Conservation (phyloP, 441 rosid species). For the Gossypium laxum region DNA sequence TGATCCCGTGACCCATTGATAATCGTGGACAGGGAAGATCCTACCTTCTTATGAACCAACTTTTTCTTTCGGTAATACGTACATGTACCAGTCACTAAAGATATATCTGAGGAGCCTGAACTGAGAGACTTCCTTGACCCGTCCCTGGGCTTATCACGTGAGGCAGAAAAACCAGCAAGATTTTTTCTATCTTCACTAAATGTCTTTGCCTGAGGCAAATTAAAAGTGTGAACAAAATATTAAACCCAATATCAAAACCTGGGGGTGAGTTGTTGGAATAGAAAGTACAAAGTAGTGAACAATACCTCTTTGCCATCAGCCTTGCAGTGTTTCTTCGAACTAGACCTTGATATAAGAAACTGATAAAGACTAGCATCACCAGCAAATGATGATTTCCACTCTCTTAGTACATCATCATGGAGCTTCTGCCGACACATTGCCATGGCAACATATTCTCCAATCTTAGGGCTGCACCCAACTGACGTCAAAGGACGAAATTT, state of each 20-base stretch:
- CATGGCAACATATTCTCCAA: constrained; percentile 47
- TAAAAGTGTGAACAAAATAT: constrained; percentile 8
- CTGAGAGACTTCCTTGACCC: constrained; percentile 20
- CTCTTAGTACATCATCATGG: constrained; percentile 52
- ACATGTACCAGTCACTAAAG: constrained; percentile 31
- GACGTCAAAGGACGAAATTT: constrained; percentile 37
- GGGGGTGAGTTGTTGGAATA: not conserved
- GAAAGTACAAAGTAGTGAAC: not conserved
- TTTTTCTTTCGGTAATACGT: constrained; percentile 49
- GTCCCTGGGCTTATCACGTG: constrained; percentile 18
- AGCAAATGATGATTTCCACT: constrained; percentile 49
- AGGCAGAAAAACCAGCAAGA: constrained; percentile 8
- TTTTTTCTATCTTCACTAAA: constrained; percentile 15
- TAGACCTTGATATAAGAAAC: constrained; percentile 30
- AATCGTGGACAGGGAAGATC: constrained; percentile 27
- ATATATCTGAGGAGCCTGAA: constrained; percentile 18
- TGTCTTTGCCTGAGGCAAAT: constrained; percentile 26
- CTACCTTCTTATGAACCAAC: constrained; percentile 33
- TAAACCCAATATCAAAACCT: not conserved
- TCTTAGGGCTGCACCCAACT: constrained; percentile 34
- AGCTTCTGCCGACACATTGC: constrained; percentile 81
- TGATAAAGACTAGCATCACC: constrained; percentile 32
- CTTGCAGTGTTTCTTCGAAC: constrained; percentile 19
- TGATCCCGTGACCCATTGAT: constrained; percentile 22
- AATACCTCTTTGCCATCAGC: constrained; percentile 25